Percentiles rank a stretch among this genome's conserved stretches.
These are phyloP conservation scores for Parsonsia alboflavescens DNA, from an alignment of 257 asterid species.

Conservation along the genomic window DNA sequence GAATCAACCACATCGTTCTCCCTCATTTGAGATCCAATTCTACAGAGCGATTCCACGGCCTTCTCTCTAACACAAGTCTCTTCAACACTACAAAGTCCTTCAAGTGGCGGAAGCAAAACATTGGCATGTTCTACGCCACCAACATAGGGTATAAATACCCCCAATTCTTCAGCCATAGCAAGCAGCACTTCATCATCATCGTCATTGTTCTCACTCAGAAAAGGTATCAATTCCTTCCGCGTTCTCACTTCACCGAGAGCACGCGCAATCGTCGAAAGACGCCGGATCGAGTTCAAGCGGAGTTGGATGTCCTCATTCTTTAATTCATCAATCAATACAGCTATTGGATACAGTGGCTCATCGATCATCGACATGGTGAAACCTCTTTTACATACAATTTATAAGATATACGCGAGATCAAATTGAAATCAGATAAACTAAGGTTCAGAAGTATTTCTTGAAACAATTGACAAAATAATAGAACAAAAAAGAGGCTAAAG, in stretches of 20 bases:
- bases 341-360: conserved; percentile 70
- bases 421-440: background rate
- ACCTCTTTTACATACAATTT: background rate
- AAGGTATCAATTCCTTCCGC: conserved; percentile 68
- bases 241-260: conserved; percentile 89
- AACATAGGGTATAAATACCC: conserved; percentile 34
- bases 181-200: conserved; percentile 59
- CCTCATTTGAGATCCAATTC: conserved; percentile 31
- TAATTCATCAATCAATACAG: conserved; percentile 73
- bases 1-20: conserved; percentile 42
- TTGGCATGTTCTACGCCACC: conserved; percentile 51
- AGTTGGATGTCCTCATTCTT: conserved; percentile 73
- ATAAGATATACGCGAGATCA: background rate
- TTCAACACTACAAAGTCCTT: conserved; percentile 45
- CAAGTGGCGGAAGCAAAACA: conserved; percentile 49
- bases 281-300: conserved; percentile 61
- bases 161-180: conserved; percentile 49
- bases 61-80: conserved; percentile 34
- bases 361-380: conserved; percentile 56
- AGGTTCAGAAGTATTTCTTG: background rate
- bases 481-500: background rate
- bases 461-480: background rate
- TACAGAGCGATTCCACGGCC: conserved; percentile 32
- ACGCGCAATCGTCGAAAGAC: conserved; percentile 74
- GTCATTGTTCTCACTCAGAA: conserved; percentile 64